phyloP scores from a whole-genome alignment of 1,284 basidiomycete species.

The Calocybe gambosa region DNA sequence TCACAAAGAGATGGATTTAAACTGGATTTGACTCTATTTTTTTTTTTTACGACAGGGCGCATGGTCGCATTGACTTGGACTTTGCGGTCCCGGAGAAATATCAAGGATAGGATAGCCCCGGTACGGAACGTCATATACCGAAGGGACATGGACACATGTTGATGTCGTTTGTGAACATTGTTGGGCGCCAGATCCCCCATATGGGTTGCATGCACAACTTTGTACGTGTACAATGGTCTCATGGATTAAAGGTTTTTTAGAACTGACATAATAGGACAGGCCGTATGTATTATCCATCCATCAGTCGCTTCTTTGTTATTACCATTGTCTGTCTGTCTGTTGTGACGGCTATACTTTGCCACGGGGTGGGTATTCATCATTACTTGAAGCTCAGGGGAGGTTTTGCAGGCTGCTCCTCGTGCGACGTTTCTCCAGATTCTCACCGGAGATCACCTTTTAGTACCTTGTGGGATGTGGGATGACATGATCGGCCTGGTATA shows the following conservation, averaged over 20 bases:
- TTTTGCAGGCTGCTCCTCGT: not conserved
- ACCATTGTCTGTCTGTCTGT: no score
- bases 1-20: not conserved
- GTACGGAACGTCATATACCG: not conserved
- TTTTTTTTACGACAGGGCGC: not conserved
- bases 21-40: no score
- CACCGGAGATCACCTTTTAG: slow-evolving; percentile 7
- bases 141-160: not conserved
- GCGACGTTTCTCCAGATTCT: not conserved
- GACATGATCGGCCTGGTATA: not conserved
- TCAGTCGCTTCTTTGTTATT: not conserved
- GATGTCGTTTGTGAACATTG: not conserved
- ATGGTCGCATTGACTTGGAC: not conserved
- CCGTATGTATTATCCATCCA: not conserved
- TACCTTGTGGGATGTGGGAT: not conserved
- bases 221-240: not conserved
- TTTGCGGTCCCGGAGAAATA: not conserved
- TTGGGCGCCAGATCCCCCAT: not conserved
- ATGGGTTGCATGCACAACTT: not conserved
- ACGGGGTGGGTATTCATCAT: not conserved
- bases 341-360: not conserved
- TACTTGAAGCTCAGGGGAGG: not conserved
- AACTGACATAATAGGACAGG: not conserved
- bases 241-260: not conserved
- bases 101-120: not conserved